These are phyloP conservation scores for Helianthus tuberosus DNA, from an alignment of 129 eudicot genomes.

Conservation along the genomic window DNA sequence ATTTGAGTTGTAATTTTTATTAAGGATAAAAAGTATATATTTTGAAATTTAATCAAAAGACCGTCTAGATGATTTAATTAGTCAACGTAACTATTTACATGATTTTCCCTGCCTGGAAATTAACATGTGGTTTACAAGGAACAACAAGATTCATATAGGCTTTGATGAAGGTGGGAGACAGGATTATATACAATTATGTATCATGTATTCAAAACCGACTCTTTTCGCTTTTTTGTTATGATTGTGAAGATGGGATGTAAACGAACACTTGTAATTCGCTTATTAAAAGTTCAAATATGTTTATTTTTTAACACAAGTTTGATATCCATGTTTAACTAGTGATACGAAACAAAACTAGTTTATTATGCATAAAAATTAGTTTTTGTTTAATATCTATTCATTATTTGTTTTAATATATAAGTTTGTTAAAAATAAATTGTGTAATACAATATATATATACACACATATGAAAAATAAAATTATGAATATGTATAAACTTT, in stretches of 20 bases:
- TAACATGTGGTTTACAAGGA: constrained; percentile 15
- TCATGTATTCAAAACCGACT: neutral
- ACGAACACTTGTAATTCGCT: too few species aligned
- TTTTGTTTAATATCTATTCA: too few species aligned
- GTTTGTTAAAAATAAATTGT: too few species aligned
- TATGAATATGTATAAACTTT: too few species aligned
- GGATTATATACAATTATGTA: constrained; percentile 11
- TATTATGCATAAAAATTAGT: too few species aligned
- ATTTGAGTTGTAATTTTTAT: neutral
- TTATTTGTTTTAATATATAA: too few species aligned
- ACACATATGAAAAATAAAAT: too few species aligned
- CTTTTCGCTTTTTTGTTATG: neutral
- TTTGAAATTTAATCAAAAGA: neutral
- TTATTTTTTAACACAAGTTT: too few species aligned
- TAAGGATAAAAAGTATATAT: neutral
- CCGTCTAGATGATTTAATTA: neutral
- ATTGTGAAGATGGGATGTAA: neutral
- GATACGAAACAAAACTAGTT: too few species aligned
- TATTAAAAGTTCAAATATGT: too few species aligned
- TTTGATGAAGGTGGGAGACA: constrained; percentile 22
- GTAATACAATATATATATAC: too few species aligned
- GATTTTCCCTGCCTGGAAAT: neutral
- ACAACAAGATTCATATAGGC: neutral
- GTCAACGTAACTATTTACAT: neutral
- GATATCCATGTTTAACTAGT: too few species aligned